A percentile compares a stretch with the other conserved stretches of the same genome.
These are phyloP conservation scores for Cinchona pubescens DNA, from an alignment of 257 asterid genomes.

Conservation along the genomic window DNA sequence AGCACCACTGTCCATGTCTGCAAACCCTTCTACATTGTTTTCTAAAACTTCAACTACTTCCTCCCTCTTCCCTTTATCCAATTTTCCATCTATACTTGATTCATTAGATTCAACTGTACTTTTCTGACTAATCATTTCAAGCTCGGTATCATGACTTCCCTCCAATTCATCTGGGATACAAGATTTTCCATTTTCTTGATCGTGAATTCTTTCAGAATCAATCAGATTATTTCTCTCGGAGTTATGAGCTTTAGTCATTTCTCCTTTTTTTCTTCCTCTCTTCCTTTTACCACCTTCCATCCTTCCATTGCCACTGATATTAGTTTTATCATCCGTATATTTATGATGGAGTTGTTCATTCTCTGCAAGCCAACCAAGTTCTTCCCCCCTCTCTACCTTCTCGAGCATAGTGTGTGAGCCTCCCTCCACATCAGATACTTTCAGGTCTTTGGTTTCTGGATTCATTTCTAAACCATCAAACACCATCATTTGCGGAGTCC, in stretches of 20 bases:
- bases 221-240: background rate
- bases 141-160: background rate
- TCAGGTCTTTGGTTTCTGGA: background rate
- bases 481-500: background rate
- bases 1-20: conserved; percentile 60
- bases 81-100: conserved; percentile 1
- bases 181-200: background rate
- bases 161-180: background rate
- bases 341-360: background rate
- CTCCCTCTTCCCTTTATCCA: conserved; percentile 8
- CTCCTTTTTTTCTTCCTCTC: background rate
- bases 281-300: background rate
- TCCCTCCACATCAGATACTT: background rate
- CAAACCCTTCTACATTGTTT: conserved; percentile 21
- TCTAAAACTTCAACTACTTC: background rate
- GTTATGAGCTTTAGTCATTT: background rate
- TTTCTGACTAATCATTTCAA: background rate
- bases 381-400: background rate
- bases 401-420: background rate
- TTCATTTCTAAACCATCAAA: background rate
- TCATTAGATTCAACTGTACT: background rate
- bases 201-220: background rate
- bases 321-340: background rate
- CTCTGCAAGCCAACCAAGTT: background rate
- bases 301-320: background rate